Evolutionary conservation across 192 early-diverging fungal genomes (phyloP), one percentile per base, ranked within the genome.

Genomic region (Borealophlyctis nickersoniae): DNA sequence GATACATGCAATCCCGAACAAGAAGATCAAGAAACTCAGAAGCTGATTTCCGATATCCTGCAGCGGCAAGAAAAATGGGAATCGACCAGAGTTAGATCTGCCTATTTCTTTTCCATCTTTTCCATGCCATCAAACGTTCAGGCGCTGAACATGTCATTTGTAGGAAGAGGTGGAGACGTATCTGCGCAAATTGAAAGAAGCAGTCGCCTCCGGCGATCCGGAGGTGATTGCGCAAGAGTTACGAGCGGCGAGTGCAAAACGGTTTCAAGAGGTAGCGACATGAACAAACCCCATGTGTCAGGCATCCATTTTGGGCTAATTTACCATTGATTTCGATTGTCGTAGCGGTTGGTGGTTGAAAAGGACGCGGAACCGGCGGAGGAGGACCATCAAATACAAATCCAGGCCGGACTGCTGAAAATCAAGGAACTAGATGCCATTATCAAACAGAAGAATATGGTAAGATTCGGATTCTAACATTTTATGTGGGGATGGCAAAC

Each of bases 391-490:
- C 34, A 51, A 54, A 54, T 22, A 52, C 16, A 60, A 71, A 60
- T 73, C 56, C 50, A 52, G 36, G 36, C 49, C n/a, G 78, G 75
- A 5, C 52, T 75, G 31, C 16, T 51, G 14, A 65, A 57, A 52
- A 81, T 81, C 34, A 59, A 72, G 62, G 66, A 77, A 51, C 60
- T 72, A 36, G 79, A 81, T 52, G 28, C 36, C 2, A 39, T 77
- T 32, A 36, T 81, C 13, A 36, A 62, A n/a, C 63, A 70, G 45
- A 81, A 76, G 63, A 65, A 57, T 16, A 52, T 32, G 45, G 77
- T 73, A 70, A 22, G 59, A 1, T 28, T 4, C 35, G 19, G 19
- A 7, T 45, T 7, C 39, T 13, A 13, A 7, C 39, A 45, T 45
- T 45, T 45, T 19, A 45, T 45, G 39, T 19, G 19, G 19, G 39